Evolutionary conservation across 1,284 basidiomycete species (phyloP).

Genomic region (Kwoniella shivajii): DNA sequence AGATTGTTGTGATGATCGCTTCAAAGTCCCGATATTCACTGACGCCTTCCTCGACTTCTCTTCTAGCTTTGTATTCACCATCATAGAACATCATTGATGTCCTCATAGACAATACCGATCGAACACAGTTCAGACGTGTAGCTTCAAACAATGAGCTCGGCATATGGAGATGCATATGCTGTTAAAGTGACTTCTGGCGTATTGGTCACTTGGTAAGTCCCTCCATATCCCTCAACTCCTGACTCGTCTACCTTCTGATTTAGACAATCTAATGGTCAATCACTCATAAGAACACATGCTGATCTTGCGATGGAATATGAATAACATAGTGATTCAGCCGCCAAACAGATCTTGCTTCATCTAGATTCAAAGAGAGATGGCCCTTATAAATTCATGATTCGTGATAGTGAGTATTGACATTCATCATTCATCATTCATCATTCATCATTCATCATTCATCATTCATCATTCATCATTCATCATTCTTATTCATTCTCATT

Average conservation of each 20-base stretch:
- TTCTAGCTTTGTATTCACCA: too few species aligned
- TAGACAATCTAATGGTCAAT: background rate
- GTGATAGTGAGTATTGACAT: constrained; percentile 33
- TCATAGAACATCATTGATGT: too few species aligned
- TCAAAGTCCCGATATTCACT: too few species aligned
- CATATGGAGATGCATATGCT: constrained; percentile 26
- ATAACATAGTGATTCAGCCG: constrained; percentile 44
- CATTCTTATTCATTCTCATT: background rate
- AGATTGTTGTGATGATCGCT: too few species aligned
- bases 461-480: background rate
- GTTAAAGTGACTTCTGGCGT: constrained; percentile 34
- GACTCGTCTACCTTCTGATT: too few species aligned
- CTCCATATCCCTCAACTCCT: background rate
- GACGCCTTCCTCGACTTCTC: too few species aligned
- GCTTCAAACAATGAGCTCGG: constrained; percentile 13
- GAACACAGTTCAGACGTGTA: too few species aligned
- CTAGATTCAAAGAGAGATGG: constrained; percentile 41
- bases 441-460: background rate
- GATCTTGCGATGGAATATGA: background rate
- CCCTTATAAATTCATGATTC: constrained; percentile 40
- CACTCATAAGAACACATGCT: background rate
- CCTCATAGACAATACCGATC: too few species aligned
- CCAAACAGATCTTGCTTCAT: constrained; percentile 50
- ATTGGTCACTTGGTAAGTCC: constrained; percentile 37
- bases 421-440: background rate